Percentiles rank a stretch among this genome's conserved stretches.
Conservation (phyloP, 116 monocot species). For the Papilionanthe hybrid region DNA sequence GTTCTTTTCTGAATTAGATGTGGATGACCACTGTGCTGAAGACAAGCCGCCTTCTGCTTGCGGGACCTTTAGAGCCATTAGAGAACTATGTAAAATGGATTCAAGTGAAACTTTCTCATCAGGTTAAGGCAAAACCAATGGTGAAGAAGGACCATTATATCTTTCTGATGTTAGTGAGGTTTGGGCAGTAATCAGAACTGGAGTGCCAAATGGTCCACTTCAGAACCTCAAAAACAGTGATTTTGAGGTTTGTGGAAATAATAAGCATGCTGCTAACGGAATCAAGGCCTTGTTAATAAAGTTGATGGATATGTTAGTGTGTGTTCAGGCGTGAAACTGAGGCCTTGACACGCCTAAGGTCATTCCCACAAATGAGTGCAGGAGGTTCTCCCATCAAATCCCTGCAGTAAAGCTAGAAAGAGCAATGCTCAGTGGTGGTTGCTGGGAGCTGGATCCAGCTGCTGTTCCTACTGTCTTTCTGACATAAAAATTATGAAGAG, state of each 20-base stretch:
- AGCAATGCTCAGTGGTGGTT: too few relatives aligned
- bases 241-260: constrained; percentile 31
- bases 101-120: constrained; percentile 59
- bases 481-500: too few relatives aligned
- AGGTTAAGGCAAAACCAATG: constrained; percentile 16
- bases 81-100: constrained; percentile 13
- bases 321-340: constrained; percentile 23
- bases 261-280: not conserved
- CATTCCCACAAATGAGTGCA: too few relatives aligned
- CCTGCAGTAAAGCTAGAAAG: too few relatives aligned
- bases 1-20: too few relatives aligned
- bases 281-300: constrained; percentile 11
- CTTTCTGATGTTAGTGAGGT: constrained; percentile 24
- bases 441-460: too few relatives aligned
- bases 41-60: constrained; percentile 43
- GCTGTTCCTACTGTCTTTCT: too few relatives aligned
- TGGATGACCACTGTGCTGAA: too few relatives aligned
- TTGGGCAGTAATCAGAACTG: too few relatives aligned
- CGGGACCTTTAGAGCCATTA: constrained; percentile 46
- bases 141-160: constrained; percentile 18
- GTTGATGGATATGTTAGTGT: constrained; percentile 23
- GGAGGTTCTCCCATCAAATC: too few relatives aligned
- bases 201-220: constrained; percentile 17
- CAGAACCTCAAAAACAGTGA: constrained; percentile 20
- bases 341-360: not conserved